A percentile compares a stretch with the other conserved stretches of the same genome.
These are phyloP conservation scores for Jamesozyma jinghongensis DNA, from an alignment of 805 yeast species.

Conservation along the genomic window DNA sequence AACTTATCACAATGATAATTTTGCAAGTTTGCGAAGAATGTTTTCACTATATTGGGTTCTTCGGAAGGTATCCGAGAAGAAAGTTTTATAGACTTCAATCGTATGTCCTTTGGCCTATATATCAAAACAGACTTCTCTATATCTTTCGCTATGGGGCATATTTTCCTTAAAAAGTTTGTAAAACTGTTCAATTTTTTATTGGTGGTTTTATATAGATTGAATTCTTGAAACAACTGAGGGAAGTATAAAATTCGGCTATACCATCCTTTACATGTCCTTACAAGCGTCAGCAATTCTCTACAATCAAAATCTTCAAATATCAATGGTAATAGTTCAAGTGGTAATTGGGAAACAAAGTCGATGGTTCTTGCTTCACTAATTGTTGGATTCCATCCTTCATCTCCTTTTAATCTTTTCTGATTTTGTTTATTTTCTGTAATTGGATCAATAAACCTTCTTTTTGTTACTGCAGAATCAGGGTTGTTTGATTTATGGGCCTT, in stretches of 20 bases:
- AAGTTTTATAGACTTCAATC: slow-evolving; percentile 10
- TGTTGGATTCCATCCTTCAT: background rate
- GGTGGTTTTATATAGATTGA: slow-evolving; percentile 12
- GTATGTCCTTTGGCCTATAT: background rate
- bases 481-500: background rate
- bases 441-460: slow-evolving; percentile 16
- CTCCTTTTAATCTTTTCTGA: background rate
- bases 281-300: slow-evolving; percentile 14
- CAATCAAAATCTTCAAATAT: slow-evolving; percentile 14
- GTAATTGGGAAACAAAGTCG: slow-evolving; percentile 18
- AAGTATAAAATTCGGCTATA: slow-evolving; percentile 9
- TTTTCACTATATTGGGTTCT: slow-evolving; percentile 15
- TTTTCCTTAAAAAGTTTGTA: slow-evolving; percentile 10
- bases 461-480: background rate
- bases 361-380: background rate
- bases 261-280: slow-evolving; percentile 20
- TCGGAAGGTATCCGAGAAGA: slow-evolving; percentile 18
- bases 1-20: slow-evolving; percentile 10
- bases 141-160: background rate
- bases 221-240: slow-evolving; percentile 15
- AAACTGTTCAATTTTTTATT: slow-evolving; percentile 13
- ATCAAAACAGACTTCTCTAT: no score
- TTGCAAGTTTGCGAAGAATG: slow-evolving; percentile 9
- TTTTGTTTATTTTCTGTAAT: slow-evolving; percentile 10
- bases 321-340: slow-evolving; percentile 19